Percentiles rank a stretch among this genome's conserved stretches.
Conservation (phyloP, 2,329 filamentous ascomycete species). For the Talaromyces funiculosus region DNA sequence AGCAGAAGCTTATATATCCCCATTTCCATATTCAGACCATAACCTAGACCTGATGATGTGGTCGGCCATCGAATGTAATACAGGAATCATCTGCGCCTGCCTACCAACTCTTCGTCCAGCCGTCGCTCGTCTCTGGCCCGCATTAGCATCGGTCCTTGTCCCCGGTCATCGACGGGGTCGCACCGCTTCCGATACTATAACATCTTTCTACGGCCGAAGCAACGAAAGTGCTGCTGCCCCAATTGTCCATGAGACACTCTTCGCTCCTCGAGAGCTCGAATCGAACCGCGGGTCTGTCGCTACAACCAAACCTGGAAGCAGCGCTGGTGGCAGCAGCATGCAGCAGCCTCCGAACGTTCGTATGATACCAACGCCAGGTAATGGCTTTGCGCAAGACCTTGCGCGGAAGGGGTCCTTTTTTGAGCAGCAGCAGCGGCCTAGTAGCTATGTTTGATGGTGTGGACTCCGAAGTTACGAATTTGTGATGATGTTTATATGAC, state of each 20-base stretch:
- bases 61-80: constrained; percentile 37
- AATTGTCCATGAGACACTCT: background rate
- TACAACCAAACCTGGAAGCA: background rate
- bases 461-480: background rate
- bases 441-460: background rate
- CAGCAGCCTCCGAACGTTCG: background rate
- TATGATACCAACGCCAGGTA: constrained; percentile 6
- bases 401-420: constrained; percentile 12
- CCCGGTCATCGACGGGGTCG: background rate
- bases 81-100: constrained; percentile 39
- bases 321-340: background rate
- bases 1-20: background rate
- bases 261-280: background rate
- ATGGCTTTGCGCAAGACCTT: constrained; percentile 11
- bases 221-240: background rate
- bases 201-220: background rate
- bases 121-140: constrained; percentile 25
- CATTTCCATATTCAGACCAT: constrained; percentile 22
- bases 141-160: background rate
- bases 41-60: constrained; percentile 32
- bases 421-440: constrained; percentile 4
- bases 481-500: background rate
- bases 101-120: constrained; percentile 36
- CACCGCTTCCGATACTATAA: background rate
- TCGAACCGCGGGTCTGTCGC: background rate